These are phyloP conservation scores for Aurantiochytrium sp. DNA, from an alignment of 108 stramenopile genomes.

Conservation along the genomic window DNA sequence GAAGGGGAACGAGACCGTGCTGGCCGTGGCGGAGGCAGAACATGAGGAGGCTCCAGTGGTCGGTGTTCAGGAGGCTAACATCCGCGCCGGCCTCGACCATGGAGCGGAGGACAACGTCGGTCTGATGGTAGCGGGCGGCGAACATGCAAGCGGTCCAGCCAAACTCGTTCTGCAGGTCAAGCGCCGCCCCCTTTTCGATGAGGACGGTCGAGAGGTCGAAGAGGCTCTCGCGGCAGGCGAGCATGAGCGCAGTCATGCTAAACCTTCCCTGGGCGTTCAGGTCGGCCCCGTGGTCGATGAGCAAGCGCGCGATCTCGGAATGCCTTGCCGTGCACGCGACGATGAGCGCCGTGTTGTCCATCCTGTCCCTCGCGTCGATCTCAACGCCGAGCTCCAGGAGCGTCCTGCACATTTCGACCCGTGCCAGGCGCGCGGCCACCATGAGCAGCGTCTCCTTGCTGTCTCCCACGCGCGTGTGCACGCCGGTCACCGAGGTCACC, in stretches of 20 bases:
- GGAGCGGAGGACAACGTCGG: neutral
- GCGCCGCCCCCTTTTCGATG: neutral
- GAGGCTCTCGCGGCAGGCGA: neutral
- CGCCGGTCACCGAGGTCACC: neutral
- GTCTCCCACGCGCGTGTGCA: neutral
- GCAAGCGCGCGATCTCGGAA: slow-evolving; percentile 35
- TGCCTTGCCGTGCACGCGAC: slow-evolving; percentile 37
- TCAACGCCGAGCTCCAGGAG: neutral
- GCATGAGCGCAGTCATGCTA: neutral
- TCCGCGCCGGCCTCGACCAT: neutral
- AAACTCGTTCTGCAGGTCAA: neutral
- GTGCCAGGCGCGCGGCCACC: neutral
- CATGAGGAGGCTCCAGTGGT: neutral
- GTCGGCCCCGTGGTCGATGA: slow-evolving; percentile 51
- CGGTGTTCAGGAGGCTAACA: neutral
- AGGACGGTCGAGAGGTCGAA: neutral
- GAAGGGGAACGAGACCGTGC: neutral
- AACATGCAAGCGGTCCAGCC: neutral
- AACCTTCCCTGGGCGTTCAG: neutral
- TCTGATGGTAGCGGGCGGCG: neutral
- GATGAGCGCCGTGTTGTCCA: slow-evolving; percentile 46
- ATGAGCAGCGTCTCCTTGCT: neutral
- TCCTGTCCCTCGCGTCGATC: neutral
- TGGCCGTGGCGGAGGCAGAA: neutral
- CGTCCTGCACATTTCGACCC: neutral